A percentile compares a stretch with the other conserved stretches of the same genome.
Conservation (phyloP, 768 basidiomycete species). For the Chalciporus piperatus region DNA sequence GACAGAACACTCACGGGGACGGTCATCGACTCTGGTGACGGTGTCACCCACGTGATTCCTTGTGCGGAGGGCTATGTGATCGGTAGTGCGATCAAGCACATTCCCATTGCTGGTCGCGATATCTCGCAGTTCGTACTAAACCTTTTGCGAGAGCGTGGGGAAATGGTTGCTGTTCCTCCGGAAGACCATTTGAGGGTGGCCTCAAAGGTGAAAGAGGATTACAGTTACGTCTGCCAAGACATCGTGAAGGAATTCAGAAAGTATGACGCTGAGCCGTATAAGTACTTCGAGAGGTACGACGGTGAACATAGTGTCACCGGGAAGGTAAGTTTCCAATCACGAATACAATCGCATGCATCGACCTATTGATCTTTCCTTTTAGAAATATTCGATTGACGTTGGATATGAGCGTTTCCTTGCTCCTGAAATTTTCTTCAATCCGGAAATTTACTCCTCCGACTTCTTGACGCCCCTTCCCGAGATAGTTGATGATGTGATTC, state of each 20-base stretch:
- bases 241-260: constrained; percentile 99
- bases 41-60: constrained; percentile 98
- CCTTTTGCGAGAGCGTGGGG: constrained; percentile 91
- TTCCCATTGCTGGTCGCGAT: constrained; percentile 97
- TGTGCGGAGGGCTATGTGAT: constrained; percentile 98
- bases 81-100: constrained; percentile 97
- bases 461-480: constrained; percentile 95
- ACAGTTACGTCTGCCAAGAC: constrained; percentile 98
- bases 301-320: constrained; percentile 93
- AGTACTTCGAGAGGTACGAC: constrained; percentile 91
- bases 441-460: constrained; percentile 96
- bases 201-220: constrained; percentile 94
- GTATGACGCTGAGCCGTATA: constrained; percentile 94
- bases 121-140: constrained; percentile 97
- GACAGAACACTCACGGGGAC: constrained; percentile 95
- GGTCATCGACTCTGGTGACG: constrained; percentile 98
- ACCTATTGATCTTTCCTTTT: constrained; percentile 6
- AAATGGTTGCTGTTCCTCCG: constrained; percentile 85
- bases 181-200: constrained; percentile 94
- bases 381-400: constrained; percentile 94
- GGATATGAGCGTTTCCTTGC: constrained; percentile 99
- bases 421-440: constrained; percentile 99
- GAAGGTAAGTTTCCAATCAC: constrained; percentile 50
- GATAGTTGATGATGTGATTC: constrained; percentile 95
- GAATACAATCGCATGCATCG: neutral